Base-by-base conservation (phyloP, 2,329 filamentous ascomycete genomes). In the Botrytis hyacinthi region DNA sequence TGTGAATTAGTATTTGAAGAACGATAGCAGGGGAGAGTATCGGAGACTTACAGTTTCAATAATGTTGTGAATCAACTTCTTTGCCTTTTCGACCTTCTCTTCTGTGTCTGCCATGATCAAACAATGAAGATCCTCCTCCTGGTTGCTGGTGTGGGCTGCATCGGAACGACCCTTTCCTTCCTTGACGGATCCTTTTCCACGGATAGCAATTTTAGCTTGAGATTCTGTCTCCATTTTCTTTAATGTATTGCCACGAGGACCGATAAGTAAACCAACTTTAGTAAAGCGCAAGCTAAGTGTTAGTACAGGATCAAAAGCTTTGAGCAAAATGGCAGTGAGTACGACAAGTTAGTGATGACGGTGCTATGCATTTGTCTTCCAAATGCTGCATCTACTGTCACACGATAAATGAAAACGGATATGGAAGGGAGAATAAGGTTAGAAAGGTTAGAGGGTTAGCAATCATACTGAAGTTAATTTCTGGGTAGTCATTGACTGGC, bases 381-480 rank as follows among this genome's bases (percentile, higher is more conserved):
- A 75, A 78, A 80, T 79, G 78, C 79, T 71, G 75, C 73, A 70
- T 78, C 76, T 79, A 80, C 72, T 74, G 81, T 82, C 81, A 83
- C 81, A 82, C 79, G 80, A 60, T 75, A 78, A 80, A 82, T 78
- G 80, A 82, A 85, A 83, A 86, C 84, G 86, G 75, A 54, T 37
- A 57, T 44, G 62, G 42, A 57, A 37, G 46, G 60, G 48, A 81
- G 82, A 29, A 76, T 76, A 82, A 81, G 82, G 84, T 92, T 91
- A 92, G 90, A 89, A 88, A 84, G 87, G 90, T 93, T 92, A 91
- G 90, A 94, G 94, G 94, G 94, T 97, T 97, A 97, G 95, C 92
- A 95, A 96, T 95, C 95, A 95, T 98, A 99, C 96, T 99, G 94
- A 99, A 99, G 92, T 99, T 99, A 91, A 99, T 98, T 85, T 99